A percentile compares a stretch with the other conserved stretches of the same genome.
Evolutionary conservation across 2,329 filamentous ascomycete genomes (phyloP).

Genomic region (Colletotrichum cereale): DNA sequence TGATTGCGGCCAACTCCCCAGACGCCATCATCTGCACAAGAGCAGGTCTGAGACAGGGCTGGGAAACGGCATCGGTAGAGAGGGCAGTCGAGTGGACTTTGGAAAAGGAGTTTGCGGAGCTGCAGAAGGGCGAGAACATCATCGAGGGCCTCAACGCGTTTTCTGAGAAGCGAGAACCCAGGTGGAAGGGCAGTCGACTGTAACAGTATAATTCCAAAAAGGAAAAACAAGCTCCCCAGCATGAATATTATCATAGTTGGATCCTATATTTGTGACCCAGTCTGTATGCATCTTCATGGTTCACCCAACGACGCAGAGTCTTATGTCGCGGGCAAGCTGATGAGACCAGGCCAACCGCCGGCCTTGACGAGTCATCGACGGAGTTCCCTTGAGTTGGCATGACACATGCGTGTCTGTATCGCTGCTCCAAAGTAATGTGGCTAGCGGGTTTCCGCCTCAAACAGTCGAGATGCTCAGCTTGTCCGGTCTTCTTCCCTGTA

Average conservation of each 20-base stretch:
- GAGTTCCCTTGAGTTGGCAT: background rate
- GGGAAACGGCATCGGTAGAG: slow-evolving; percentile 57
- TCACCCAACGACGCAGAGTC: background rate
- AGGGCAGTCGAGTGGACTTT: slow-evolving; percentile 47
- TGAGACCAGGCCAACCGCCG: background rate
- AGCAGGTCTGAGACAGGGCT: slow-evolving; percentile 52
- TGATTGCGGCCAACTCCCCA: slow-evolving; percentile 43
- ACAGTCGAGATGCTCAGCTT: slow-evolving; percentile 8
- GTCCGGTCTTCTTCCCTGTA: slow-evolving; percentile 18
- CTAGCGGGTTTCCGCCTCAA: background rate
- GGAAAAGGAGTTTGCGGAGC: slow-evolving; percentile 48
- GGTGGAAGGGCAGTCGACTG: slow-evolving; percentile 47
- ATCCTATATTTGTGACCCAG: background rate
- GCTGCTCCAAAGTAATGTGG: background rate
- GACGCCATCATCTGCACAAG: slow-evolving; percentile 57
- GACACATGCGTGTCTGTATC: background rate
- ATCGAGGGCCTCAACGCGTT: slow-evolving; percentile 47
- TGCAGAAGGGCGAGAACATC: slow-evolving; percentile 48
- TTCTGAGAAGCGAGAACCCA: slow-evolving; percentile 46
- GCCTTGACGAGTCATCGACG: background rate
- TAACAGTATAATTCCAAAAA: slow-evolving; percentile 26
- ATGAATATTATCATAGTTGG: no score
- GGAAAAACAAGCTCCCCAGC: background rate
- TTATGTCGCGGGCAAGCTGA: slow-evolving; percentile 16
- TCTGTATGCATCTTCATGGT: background rate